Percentiles rank a stretch among this genome's conserved stretches.
Evolutionary conservation across 1,284 basidiomycete genomes (phyloP).

Genomic region (Ustilago lituana): DNA sequence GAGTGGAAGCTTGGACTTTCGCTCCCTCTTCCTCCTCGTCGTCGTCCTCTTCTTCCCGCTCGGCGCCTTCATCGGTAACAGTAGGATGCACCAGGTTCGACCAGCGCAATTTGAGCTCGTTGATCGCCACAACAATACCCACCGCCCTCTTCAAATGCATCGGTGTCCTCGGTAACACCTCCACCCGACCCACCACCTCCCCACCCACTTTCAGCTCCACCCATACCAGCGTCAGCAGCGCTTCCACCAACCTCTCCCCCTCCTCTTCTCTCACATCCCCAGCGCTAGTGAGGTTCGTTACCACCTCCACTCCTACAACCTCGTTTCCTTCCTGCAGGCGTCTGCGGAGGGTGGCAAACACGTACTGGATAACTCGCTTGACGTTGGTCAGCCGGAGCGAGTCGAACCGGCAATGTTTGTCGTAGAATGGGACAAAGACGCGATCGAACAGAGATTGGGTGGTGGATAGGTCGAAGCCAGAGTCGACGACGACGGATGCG

Average conservation of each 20-base stretch:
- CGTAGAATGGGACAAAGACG: conserved; percentile 34
- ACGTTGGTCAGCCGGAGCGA: conserved; percentile 8
- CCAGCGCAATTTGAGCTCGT: background rate
- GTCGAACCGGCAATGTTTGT: conserved; percentile 18
- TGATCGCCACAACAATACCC: background rate
- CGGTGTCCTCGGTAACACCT: background rate
- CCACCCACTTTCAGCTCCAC: conserved; percentile 2
- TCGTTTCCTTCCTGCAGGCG: background rate
- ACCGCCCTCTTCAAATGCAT: conserved; percentile 6
- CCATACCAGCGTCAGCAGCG: conserved; percentile 4
- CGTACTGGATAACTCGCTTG: conserved; percentile 7
- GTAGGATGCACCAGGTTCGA: too few species aligned
- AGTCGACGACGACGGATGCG: conserved; percentile 51
- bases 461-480: conserved; percentile 24
- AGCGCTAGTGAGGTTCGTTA: background rate
- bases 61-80: background rate
- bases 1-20: too few species aligned
- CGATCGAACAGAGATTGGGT: conserved; percentile 20
- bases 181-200: background rate
- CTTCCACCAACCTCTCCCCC: conserved; percentile 3
- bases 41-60: background rate
- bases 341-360: background rate
- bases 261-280: background rate
- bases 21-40: background rate
- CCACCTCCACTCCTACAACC: background rate